Evolutionary conservation across 371 early-diverging fungal genomes (phyloP), one percentile per base, ranked within the genome.

Genomic region (Entomophthora muscae): DNA sequence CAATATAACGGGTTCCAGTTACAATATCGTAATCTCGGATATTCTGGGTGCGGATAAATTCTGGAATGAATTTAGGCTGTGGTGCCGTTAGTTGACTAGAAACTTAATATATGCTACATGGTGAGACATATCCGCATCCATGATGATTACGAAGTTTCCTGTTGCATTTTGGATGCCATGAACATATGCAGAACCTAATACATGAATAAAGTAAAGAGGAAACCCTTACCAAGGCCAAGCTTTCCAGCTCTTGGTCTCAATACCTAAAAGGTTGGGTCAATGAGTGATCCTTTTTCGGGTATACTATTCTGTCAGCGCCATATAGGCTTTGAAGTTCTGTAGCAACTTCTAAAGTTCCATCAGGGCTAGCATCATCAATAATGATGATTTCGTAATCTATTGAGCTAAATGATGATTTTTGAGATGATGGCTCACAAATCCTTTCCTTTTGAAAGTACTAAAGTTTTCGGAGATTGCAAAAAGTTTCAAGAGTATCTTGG

Each of bases 121-220:
- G 72, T 99, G 99, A 26, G 98, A 97, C 81, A 99, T 91, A 72
- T 99, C 99, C 17, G 98, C 96, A 72, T 99, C 99, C 94, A 99
- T 89, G 67, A 98, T 95, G 64, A 98, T 84, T 30, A 98, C 81
- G 80, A 85, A 95, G 72, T 91, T 85, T 52, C 98, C 95, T 7
- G 88, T 91, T 17, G 95, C 93, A 71, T 86, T 83, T 71, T 94
- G 83, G 29, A 98, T 83, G 24, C 97, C 99, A 69, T 94, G 88
- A 27, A 93, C 84, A 71, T 99, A 99, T 22, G 99, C 99, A 1
- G 93, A 95, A 32, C 95, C 95, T 76, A 29, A 32, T 30, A n/a
- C 1, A 63, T 32, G 3, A 3, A 23, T 63, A 21, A 17, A 29
- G 24, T 55, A 32, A 30, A 29, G 55, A 12, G 3, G 13, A n/a